Conservation (phyloP, 2,329 filamentous ascomycete genomes). For the Pseudogymnoascus pannorum region DNA sequence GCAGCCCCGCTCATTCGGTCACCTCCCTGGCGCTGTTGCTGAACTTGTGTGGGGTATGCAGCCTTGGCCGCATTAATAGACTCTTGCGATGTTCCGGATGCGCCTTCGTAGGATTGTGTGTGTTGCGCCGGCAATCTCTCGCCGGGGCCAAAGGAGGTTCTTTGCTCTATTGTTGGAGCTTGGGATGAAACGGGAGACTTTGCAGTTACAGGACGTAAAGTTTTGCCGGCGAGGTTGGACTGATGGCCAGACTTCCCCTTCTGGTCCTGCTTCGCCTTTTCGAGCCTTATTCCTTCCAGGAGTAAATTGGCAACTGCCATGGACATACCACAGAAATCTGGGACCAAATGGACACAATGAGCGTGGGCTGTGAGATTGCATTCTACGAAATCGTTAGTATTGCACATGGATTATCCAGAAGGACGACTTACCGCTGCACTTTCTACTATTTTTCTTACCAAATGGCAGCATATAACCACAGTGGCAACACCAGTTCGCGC, state of each 20-base stretch:
- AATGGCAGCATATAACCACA: slow-evolving; percentile 94
- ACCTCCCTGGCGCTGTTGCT: slow-evolving; percentile 38
- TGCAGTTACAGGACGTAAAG: slow-evolving; percentile 19
- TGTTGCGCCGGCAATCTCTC: slow-evolving; percentile 22
- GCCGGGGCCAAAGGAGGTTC: slow-evolving; percentile 24
- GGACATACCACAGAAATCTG: slow-evolving; percentile 98
- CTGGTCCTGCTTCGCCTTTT: slow-evolving; percentile 56
- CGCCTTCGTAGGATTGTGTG: slow-evolving; percentile 31
- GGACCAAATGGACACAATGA: slow-evolving; percentile 87
- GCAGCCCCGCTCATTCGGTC: slow-evolving; percentile 45
- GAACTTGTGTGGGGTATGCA: slow-evolving; percentile 42
- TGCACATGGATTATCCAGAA: slow-evolving; percentile 12
- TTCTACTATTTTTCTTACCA: slow-evolving; percentile 89
- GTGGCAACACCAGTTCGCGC: slow-evolving; percentile 98
- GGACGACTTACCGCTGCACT: slow-evolving; percentile 65
- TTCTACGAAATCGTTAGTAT: slow-evolving; percentile 47
- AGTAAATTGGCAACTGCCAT: slow-evolving; percentile 97
- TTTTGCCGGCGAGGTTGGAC: slow-evolving; percentile 22
- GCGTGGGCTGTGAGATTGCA: slow-evolving; percentile 88
- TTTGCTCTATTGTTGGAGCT: slow-evolving; percentile 17
- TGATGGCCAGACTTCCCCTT: slow-evolving; percentile 29
- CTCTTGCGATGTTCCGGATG: slow-evolving; percentile 39
- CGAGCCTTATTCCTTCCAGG: slow-evolving; percentile 72
- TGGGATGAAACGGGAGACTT: slow-evolving; percentile 17
- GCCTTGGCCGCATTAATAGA: slow-evolving; percentile 57